A percentile compares a stretch with the other conserved stretches of the same genome.
These are phyloP conservation scores for Diphasiastrum complanatum DNA, from an alignment of 83 land plant genomes.

Conservation along the genomic window DNA sequence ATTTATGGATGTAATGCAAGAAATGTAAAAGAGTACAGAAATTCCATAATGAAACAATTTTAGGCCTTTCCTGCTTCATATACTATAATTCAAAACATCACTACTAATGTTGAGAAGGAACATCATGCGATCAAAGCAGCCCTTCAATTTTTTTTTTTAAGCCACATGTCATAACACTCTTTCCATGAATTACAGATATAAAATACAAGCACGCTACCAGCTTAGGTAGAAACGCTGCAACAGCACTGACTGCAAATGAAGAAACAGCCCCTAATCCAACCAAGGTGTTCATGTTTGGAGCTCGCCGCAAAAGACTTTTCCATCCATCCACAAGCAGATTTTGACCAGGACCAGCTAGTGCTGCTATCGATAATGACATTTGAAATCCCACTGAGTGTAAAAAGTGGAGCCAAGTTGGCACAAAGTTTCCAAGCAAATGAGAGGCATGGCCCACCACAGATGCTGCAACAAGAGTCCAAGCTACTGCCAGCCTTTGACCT, in stretches of 20 bases:
- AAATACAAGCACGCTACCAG: slow-evolving; percentile 47
- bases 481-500: slow-evolving; percentile 88
- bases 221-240: slow-evolving; percentile 73
- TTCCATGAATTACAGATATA: no score
- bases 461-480: slow-evolving; percentile 87
- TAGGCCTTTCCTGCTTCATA: no score
- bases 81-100: no score
- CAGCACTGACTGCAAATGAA: slow-evolving; percentile 75
- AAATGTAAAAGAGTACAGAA: no score
- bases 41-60: no score
- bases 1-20: no score
- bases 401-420: slow-evolving; percentile 66
- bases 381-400: slow-evolving; percentile 87
- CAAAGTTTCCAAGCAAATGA: slow-evolving; percentile 60
- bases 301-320: slow-evolving; percentile 59
- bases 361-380: slow-evolving; percentile 59
- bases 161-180: no score
- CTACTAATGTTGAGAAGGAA: no score
- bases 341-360: slow-evolving; percentile 83
- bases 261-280: slow-evolving; percentile 98
- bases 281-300: slow-evolving; percentile 96
- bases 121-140: no score
- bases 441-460: slow-evolving; percentile 81
- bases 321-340: slow-evolving; percentile 78
- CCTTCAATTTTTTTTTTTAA: no score